Conservation (phyloP, 2,329 filamentous ascomycete genomes). For the Colletotrichum costaricense region DNA sequence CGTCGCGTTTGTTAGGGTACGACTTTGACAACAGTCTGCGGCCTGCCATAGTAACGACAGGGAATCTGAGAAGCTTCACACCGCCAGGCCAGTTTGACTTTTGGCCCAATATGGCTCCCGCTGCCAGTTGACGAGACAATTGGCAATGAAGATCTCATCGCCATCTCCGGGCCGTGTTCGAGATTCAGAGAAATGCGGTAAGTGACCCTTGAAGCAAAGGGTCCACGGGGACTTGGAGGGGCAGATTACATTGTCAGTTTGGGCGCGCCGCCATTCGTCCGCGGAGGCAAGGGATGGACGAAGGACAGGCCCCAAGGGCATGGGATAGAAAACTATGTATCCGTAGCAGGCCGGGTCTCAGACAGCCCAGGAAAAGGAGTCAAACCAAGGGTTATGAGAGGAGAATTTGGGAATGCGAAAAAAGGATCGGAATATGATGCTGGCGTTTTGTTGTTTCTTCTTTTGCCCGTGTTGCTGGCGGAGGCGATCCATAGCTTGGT, state of each 20-base stretch:
- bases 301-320: slow-evolving; percentile 13
- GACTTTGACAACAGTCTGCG: neutral
- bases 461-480: neutral
- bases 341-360: neutral
- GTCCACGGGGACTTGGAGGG: slow-evolving; percentile 21
- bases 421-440: neutral
- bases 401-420: neutral
- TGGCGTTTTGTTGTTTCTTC: neutral
- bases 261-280: slow-evolving; percentile 30
- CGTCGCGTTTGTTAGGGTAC: slow-evolving; percentile 26
- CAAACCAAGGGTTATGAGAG: slow-evolving; percentile 1
- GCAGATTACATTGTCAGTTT: slow-evolving; percentile 31
- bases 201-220: slow-evolving; percentile 20
- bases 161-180: slow-evolving; percentile 15
- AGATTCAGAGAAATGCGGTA: slow-evolving; percentile 7
- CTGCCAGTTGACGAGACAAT: slow-evolving; percentile 10
- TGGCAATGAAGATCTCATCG: slow-evolving; percentile 25
- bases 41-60: neutral
- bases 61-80: neutral
- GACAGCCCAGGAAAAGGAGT: neutral
- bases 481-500: neutral
- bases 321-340: neutral
- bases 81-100: neutral
- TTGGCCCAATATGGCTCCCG: slow-evolving; percentile 1
- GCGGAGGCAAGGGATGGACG: slow-evolving; percentile 25